These are phyloP conservation scores for Botrytis galanthina DNA, from an alignment of 2,329 filamentous ascomycete genomes.

Conservation along the genomic window DNA sequence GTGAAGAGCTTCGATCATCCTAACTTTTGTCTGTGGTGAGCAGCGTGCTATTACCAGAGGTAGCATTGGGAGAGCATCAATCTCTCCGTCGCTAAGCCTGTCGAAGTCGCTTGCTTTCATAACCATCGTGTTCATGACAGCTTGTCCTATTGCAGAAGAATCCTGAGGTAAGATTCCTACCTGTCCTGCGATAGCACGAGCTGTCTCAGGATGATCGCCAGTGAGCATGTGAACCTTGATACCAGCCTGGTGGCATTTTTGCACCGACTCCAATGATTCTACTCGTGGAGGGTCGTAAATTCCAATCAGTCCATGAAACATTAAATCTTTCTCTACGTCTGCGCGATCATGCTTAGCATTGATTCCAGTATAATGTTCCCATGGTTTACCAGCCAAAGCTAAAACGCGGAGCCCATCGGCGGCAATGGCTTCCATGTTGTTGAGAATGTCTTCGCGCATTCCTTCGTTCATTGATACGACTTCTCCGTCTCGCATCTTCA, in stretches of 20 bases:
- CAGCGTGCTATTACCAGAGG: slow-evolving; percentile 82
- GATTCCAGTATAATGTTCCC: slow-evolving; percentile 33
- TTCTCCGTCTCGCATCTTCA: slow-evolving; percentile 45
- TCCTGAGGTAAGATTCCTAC: slow-evolving; percentile 73
- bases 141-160: slow-evolving; percentile 56
- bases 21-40: slow-evolving; percentile 80
- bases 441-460: slow-evolving; percentile 55
- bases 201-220: slow-evolving; percentile 77
- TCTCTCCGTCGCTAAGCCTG: slow-evolving; percentile 69
- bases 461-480: slow-evolving; percentile 50
- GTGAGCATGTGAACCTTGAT: slow-evolving; percentile 79
- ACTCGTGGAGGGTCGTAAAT: slow-evolving; percentile 58
- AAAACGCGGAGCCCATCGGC: slow-evolving; percentile 67
- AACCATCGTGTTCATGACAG: slow-evolving; percentile 66
- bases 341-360: slow-evolving; percentile 51
- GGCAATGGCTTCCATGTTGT: slow-evolving; percentile 67
- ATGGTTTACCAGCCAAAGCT: slow-evolving; percentile 54
- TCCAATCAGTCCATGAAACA: slow-evolving; percentile 66
- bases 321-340: slow-evolving; percentile 64
- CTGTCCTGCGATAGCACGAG: slow-evolving; percentile 73
- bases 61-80: slow-evolving; percentile 71
- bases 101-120: slow-evolving; percentile 79
- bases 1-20: slow-evolving; percentile 81
- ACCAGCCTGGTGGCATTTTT: slow-evolving; percentile 63
- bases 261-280: slow-evolving; percentile 55